Conservation (phyloP, 2,329 filamentous ascomycete genomes). For the Xylariaceae sp. region DNA sequence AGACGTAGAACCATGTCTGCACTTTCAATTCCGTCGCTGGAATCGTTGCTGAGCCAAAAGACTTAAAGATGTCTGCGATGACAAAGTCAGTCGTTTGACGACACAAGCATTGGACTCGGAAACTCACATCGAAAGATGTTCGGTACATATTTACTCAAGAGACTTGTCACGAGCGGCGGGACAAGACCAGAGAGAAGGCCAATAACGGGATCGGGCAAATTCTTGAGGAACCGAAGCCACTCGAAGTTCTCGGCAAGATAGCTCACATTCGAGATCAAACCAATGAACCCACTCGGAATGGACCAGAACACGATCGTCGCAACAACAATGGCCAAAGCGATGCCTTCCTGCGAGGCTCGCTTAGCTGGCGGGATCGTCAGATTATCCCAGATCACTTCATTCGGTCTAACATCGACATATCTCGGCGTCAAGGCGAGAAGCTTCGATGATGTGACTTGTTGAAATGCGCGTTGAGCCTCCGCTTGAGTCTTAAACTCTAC, state of each 20-base stretch:
- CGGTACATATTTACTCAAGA: conserved; percentile 80
- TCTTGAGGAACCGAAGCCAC: conserved; percentile 70
- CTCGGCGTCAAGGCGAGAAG: conserved; percentile 24
- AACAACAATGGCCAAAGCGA: conserved; percentile 64
- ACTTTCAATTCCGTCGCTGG: conserved; percentile 71
- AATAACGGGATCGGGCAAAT: conserved; percentile 64
- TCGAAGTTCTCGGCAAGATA: conserved; percentile 60
- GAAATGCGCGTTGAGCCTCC: conserved; percentile 80
- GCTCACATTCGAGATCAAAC: conserved; percentile 78
- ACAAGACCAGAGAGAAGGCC: conserved; percentile 81
- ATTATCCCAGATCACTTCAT: conserved; percentile 84
- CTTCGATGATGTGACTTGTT: conserved; percentile 38
- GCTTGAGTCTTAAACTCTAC: conserved; percentile 83
- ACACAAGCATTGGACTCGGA: not conserved
- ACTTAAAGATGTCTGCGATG: conserved; percentile 60
- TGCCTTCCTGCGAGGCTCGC: conserved; percentile 38
- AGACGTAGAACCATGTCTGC: conserved; percentile 76
- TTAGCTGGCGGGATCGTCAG: conserved; percentile 45
- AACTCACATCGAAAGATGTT: conserved; percentile 65
- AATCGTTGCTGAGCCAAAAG: conserved; percentile 66
- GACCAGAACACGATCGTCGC: conserved; percentile 83
- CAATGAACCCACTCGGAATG: conserved; percentile 71
- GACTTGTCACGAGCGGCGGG: conserved; percentile 71
- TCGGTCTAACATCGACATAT: conserved; percentile 62
- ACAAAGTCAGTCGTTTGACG: not conserved